Conservation (phyloP, 306 rosid species). For the Macrotyloma uniflorum region DNA sequence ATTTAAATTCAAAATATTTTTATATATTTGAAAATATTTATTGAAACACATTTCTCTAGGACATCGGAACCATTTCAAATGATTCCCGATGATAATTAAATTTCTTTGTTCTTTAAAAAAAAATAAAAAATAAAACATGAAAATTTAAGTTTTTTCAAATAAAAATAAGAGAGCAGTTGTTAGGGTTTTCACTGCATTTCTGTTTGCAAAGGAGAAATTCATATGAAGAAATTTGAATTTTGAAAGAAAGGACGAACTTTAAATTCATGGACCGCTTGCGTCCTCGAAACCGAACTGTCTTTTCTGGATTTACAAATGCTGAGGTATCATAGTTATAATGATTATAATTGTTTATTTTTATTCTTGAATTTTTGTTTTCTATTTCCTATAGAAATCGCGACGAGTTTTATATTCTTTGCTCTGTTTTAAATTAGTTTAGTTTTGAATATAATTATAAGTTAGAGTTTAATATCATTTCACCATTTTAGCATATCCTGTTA, state of each 20-base stretch:
- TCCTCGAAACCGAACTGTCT: conserved; percentile 63
- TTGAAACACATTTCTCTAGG: too few relatives aligned
- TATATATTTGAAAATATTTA: too few relatives aligned
- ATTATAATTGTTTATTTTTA: not conserved
- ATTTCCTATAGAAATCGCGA: not conserved
- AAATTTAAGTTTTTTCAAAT: too few relatives aligned
- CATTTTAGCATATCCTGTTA: too few relatives aligned
- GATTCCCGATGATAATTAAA: too few relatives aligned
- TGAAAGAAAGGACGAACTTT: not conserved
- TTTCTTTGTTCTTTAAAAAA: too few relatives aligned
- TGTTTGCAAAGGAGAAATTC: not conserved
- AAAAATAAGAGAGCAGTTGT: not conserved
- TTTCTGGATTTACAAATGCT: conserved; percentile 74
- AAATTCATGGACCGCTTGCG: conserved; percentile 81
- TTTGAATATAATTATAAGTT: not conserved
- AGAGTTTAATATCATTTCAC: not conserved
- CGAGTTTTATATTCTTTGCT: not conserved
- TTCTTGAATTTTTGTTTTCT: not conserved
- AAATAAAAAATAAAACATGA: not conserved
- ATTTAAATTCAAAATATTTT: too few relatives aligned
- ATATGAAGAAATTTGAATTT: not conserved
- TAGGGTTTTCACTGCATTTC: conserved; percentile 30
- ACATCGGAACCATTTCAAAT: too few relatives aligned
- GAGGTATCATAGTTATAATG: conserved; percentile 55
- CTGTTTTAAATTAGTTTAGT: not conserved